phyloP scores from a whole-genome alignment of 768 basidiomycete genomes.

The Fomitopsis pulvina region DNA sequence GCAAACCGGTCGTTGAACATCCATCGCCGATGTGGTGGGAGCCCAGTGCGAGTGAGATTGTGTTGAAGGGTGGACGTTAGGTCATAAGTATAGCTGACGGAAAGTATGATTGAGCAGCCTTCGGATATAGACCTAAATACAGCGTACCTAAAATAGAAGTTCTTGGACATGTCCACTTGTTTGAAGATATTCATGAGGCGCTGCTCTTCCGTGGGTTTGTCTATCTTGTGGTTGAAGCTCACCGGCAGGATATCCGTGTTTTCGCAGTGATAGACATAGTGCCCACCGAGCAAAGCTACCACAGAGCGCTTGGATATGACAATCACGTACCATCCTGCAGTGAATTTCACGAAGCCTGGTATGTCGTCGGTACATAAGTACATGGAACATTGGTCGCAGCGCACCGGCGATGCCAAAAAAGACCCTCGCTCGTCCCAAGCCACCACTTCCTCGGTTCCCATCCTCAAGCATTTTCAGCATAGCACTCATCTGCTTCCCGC shows the following conservation, averaged over 20 bases:
- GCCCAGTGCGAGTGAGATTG: conserved; percentile 63
- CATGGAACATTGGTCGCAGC: conserved; percentile 10
- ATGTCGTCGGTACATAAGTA: background rate
- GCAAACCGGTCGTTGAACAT: conserved; percentile 84
- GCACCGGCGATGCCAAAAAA: conserved; percentile 82
- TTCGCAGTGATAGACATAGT: conserved; percentile 96
- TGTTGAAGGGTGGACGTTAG: conserved; percentile 92
- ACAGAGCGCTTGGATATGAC: conserved; percentile 85
- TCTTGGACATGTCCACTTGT: conserved; percentile 97
- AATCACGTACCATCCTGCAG: conserved; percentile 95
- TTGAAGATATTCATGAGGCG: conserved; percentile 87
- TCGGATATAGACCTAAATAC: background rate
- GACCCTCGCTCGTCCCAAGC: conserved; percentile 69
- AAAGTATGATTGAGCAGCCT: conserved; percentile 2
- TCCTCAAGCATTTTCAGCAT: conserved; percentile 95
- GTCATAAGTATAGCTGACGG: conserved; percentile 85
- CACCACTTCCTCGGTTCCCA: conserved; percentile 85
- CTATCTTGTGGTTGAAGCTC: conserved; percentile 73
- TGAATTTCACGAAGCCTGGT: conserved; percentile 87
- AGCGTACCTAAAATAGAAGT: conserved; percentile 91
- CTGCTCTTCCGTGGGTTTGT: conserved; percentile 85
- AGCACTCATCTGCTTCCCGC: conserved; percentile 80
- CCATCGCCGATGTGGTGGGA: conserved; percentile 41
- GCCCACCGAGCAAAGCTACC: conserved; percentile 90
- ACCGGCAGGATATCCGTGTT: conserved; percentile 80